Evolutionary conservation across 2,329 filamentous ascomycete genomes (phyloP).

Genomic region (Neofusicoccum sp.): DNA sequence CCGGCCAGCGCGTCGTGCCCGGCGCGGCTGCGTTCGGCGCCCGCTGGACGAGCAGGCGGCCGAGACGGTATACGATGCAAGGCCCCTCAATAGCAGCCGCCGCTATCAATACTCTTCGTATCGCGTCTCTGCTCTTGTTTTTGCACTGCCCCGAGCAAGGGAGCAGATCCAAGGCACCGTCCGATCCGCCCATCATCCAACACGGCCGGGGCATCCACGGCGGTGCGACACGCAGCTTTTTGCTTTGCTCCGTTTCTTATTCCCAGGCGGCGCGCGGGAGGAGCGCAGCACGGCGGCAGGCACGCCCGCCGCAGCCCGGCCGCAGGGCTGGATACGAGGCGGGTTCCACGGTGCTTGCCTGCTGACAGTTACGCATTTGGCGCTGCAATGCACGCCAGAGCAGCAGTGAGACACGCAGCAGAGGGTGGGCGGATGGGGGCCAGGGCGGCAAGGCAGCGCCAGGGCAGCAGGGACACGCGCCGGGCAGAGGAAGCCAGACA

Average conservation of each 20-base stretch:
- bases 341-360: background rate
- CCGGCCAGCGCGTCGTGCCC: too few relatives aligned
- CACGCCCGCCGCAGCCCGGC: too few relatives aligned
- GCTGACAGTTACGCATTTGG: background rate
- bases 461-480: background rate
- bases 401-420: background rate
- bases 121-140: background rate
- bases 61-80: background rate
- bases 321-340: constrained; percentile 13
- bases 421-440: background rate
- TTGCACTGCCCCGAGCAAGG: background rate
- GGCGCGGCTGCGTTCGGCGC: too few relatives aligned
- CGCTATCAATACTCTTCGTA: constrained; percentile 2
- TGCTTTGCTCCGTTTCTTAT: too few relatives aligned
- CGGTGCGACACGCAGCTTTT: too few relatives aligned
- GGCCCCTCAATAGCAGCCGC: constrained; percentile 1
- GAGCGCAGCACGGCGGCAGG: too few relatives aligned
- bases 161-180: background rate
- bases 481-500: background rate
- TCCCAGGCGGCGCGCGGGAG: too few relatives aligned
- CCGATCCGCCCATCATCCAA: background rate
- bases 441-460: too few relatives aligned
- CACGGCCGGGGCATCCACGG: too few relatives aligned
- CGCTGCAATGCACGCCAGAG: background rate
- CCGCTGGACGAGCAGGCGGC: background rate